These are phyloP conservation scores for Verticillium klebahnii DNA, from an alignment of 2,329 filamentous ascomycete species.

Conservation along the genomic window DNA sequence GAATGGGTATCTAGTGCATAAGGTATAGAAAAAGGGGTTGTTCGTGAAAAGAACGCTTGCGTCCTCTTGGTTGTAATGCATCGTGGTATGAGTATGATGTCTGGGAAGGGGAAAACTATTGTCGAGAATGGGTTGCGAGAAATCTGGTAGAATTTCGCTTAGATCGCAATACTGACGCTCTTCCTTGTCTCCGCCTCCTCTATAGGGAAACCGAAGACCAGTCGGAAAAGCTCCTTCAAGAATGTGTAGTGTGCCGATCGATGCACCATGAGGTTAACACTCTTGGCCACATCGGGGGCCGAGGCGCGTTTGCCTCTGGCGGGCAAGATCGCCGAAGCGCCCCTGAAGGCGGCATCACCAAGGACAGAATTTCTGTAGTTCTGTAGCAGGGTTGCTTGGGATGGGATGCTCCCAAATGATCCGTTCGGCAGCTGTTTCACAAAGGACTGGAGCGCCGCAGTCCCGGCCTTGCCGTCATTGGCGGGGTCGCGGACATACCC, in stretches of 20 bases:
- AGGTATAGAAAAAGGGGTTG: not conserved
- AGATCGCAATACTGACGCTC: slow-evolving; percentile 57
- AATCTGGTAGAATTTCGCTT: slow-evolving; percentile 2
- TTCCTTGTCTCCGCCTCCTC: slow-evolving; percentile 72
- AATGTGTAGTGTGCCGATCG: slow-evolving; percentile 70
- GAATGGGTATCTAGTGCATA: slow-evolving; percentile 16
- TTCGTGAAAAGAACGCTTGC: not conserved
- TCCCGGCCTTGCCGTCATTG: slow-evolving; percentile 36
- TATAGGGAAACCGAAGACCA: slow-evolving; percentile 79
- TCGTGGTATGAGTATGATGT: not conserved
- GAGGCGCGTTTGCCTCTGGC: slow-evolving; percentile 53
- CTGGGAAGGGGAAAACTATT: not conserved
- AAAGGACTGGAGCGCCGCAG: slow-evolving; percentile 64
- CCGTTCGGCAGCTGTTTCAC: slow-evolving; percentile 70
- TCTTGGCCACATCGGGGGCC: slow-evolving; percentile 74
- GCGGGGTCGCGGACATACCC: slow-evolving; percentile 65
- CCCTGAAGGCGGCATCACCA: slow-evolving; percentile 63
- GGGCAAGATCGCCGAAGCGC: slow-evolving; percentile 47
- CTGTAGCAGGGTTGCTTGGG: slow-evolving; percentile 67
- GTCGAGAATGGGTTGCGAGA: not conserved
- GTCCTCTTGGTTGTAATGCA: not conserved
- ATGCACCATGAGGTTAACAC: slow-evolving; percentile 70
- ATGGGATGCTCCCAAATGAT: slow-evolving; percentile 69
- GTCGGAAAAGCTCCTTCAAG: slow-evolving; percentile 73
- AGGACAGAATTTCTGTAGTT: slow-evolving; percentile 78